Base-by-base conservation (phyloP, 306 rosid genomes). In the Quercus berberidifolia region DNA sequence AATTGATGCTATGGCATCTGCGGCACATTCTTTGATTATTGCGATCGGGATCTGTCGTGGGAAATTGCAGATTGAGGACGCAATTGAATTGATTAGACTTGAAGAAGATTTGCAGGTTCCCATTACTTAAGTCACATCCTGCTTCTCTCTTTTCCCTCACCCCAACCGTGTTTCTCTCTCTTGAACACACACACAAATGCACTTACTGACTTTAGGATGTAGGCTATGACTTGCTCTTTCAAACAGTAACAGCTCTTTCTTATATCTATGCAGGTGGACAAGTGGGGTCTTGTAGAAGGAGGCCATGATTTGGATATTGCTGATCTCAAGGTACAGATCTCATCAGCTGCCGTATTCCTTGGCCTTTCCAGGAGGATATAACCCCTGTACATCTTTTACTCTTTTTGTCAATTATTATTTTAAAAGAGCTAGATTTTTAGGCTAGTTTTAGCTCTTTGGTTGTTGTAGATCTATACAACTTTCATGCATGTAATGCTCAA, bases 201-300 rank as follows among this genome's bases (percentile, higher is more conserved):
- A 15, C 60, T 20, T 57, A 59, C 41, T 7, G 46, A 30, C 43
- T 64, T 49, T 28, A 64, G 4, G 46, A 30, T 15, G 26, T 33
- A 33, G 72, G 25, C 51, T 13, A 5, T 35, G 25, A 33, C 52
- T 33, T 67, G 49, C 25, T 64, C 21, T 30, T 64, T 23, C 69
- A 41, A 76, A 69, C 10, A 63, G n/a, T 73, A 33, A 75, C 46
- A 46, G 55, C 2, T 28, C 38, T 18, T 70, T 33, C 65, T 55
- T 41, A 65, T 46, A 19, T 74, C 67, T 30, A 71, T 76, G 73
- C 93, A 95, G 99, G 90, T 93, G 76, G 98, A 93, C 73, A 84
- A 72, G 52, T 91, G 98, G 99, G 97, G 97, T 51, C 90, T 92
- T n/a, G 99, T 95, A 71, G 99, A 95, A 93, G 99, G 97, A 1